Conservation (phyloP, 23 red algal genomes). For the Pyropia yezoensis region DNA sequence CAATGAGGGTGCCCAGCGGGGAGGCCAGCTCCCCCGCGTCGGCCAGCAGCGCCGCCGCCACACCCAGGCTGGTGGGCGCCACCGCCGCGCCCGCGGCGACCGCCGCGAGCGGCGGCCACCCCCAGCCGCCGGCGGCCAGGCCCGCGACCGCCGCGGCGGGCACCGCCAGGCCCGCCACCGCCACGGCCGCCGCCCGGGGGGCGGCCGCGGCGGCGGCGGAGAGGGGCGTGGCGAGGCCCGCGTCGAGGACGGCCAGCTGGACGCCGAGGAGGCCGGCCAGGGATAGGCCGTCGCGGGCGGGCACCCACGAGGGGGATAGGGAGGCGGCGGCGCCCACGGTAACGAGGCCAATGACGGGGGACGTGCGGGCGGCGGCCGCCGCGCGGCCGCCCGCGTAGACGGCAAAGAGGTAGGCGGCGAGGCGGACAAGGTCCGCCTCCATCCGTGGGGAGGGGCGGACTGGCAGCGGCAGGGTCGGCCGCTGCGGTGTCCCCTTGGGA, state of each 20-base stretch:
- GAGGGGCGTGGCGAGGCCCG: constrained; percentile 25
- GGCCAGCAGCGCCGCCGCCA: constrained; percentile 29
- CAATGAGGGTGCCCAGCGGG: constrained; percentile 28
- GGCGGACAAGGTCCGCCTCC: constrained; percentile 29
- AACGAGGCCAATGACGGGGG: constrained; percentile 28
- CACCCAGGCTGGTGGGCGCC: constrained; percentile 48
- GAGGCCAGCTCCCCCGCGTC: constrained; percentile 31
- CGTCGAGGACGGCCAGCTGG: constrained; percentile 16
- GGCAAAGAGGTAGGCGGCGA: constrained; percentile 20
- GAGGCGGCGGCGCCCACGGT: constrained; percentile 16
- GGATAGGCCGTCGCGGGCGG: constrained; percentile 4
- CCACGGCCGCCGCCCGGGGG: constrained; percentile 21
- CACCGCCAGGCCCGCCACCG: constrained; percentile 29
- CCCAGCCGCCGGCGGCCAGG: neutral
- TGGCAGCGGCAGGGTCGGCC: no score
- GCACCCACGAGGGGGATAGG: constrained; percentile 27
- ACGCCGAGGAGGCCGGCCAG: constrained; percentile 48
- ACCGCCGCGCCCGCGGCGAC: constrained; percentile 37
- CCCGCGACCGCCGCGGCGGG: constrained; percentile 4
- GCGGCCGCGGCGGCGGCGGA: constrained; percentile 4
- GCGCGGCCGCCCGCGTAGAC: constrained; percentile 4
- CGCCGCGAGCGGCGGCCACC: neutral
- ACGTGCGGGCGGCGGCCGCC: constrained; percentile 2
- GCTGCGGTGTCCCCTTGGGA: no score
- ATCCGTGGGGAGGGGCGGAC: no score